Percentiles rank a stretch among this genome's conserved stretches.
These are phyloP conservation scores for Saturnispora hagleri DNA, from an alignment of 805 yeast species.

Conservation along the genomic window DNA sequence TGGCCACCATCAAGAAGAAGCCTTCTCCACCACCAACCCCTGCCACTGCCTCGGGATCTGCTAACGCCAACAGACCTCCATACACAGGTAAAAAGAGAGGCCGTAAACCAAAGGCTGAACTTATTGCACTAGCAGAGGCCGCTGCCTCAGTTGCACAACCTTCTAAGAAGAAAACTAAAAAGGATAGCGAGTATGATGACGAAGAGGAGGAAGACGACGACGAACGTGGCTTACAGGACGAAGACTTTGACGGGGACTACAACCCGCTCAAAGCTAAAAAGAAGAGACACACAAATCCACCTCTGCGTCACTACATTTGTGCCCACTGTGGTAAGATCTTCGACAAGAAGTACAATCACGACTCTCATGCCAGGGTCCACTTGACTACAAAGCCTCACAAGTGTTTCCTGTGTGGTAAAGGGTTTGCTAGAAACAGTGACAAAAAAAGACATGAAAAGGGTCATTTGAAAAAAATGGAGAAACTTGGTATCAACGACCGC, in stretches of 20 bases:
- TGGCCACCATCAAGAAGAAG: slow-evolving; percentile 3
- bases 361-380: slow-evolving; percentile 14
- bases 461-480: slow-evolving; percentile 8
- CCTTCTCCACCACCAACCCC: slow-evolving; percentile 4
- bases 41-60: background rate
- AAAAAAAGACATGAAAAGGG: slow-evolving; percentile 13
- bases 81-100: slow-evolving; percentile 9
- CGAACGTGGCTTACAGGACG: background rate
- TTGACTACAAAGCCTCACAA: slow-evolving; percentile 11
- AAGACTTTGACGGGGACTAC: slow-evolving; percentile 4
- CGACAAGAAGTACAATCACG: slow-evolving; percentile 13
- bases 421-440: slow-evolving; percentile 14
- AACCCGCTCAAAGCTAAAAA: background rate
- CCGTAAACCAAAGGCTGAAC: slow-evolving; percentile 7
- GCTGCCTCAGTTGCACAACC: slow-evolving; percentile 1
- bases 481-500: slow-evolving; percentile 6
- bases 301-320: slow-evolving; percentile 8
- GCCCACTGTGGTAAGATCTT: slow-evolving; percentile 13
- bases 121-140: slow-evolving; percentile 8
- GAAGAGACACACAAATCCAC: background rate
- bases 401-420: slow-evolving; percentile 12
- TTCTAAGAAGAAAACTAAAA: background rate
- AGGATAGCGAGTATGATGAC: background rate
- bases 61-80: background rate
- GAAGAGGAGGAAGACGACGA: background rate